Conservation (phyloP, 202 grass and related monocot genomes). For the Zizania palustris region DNA sequence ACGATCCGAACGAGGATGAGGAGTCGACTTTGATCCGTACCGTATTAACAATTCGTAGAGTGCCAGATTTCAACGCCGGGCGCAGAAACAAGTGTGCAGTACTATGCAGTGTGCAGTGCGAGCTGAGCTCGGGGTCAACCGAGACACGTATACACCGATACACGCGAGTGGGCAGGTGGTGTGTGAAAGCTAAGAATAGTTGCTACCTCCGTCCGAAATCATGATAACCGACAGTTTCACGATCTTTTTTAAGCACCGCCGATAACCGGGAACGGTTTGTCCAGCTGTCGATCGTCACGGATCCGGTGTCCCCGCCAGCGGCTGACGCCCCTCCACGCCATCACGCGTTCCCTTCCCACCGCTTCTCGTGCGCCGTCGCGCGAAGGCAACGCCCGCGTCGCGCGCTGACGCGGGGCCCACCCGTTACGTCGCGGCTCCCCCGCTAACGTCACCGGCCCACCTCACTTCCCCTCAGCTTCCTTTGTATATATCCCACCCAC, state of each 20-base stretch:
- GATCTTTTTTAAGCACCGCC: too few species aligned
- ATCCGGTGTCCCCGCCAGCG: conserved; percentile 22
- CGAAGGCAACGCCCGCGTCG: conserved; percentile 40
- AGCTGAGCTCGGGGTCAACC: neutral
- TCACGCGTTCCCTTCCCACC: too few species aligned
- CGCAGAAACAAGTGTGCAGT: neutral
- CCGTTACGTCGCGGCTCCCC: too few species aligned
- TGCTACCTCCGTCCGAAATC: too few species aligned
- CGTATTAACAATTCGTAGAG: too few species aligned
- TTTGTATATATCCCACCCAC: conserved; percentile 46
- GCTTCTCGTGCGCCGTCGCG: conserved; percentile 38
- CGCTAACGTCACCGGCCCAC: conserved; percentile 42
- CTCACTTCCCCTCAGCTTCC: conserved; percentile 20
- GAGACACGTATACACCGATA: neutral
- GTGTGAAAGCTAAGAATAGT: neutral
- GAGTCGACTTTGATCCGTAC: neutral
- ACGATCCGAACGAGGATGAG: neutral
- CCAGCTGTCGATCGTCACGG: too few species aligned
- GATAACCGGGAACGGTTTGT: too few species aligned
- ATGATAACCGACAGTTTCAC: too few species aligned
- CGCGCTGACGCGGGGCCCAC: conserved; percentile 30
- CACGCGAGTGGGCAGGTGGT: neutral
- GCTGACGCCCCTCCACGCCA: conserved; percentile 53
- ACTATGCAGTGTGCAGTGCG: too few species aligned
- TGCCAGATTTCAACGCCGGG: too few species aligned